A percentile compares a stretch with the other conserved stretches of the same genome.
Conservation (phyloP, 768 basidiomycete species). For the Calocybe indica region DNA sequence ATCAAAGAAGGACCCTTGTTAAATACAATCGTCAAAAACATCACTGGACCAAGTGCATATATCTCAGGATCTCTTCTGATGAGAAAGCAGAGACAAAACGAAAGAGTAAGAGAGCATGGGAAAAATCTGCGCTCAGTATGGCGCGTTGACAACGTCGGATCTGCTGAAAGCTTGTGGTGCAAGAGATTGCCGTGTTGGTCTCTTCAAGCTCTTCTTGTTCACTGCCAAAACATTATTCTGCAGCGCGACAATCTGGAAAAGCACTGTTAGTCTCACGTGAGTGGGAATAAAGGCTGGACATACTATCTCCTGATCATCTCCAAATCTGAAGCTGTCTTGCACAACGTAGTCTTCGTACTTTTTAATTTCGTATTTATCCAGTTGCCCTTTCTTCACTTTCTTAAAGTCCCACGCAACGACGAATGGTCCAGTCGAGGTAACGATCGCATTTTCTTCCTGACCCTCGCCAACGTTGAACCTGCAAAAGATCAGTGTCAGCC, state of each 20-base stretch:
- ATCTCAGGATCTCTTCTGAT: background rate
- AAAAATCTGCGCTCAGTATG: slow-evolving; percentile 33
- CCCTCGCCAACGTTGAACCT: slow-evolving; percentile 93
- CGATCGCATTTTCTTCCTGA: slow-evolving; percentile 89
- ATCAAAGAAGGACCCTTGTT: background rate
- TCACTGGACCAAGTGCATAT: slow-evolving; percentile 1
- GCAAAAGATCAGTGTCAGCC: slow-evolving; percentile 3
- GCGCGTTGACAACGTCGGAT: slow-evolving; percentile 66
- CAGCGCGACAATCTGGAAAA: slow-evolving; percentile 83
- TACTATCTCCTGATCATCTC: slow-evolving; percentile 94
- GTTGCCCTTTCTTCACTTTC: slow-evolving; percentile 88
- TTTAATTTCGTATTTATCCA: slow-evolving; percentile 95
- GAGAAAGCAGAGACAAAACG: slow-evolving; percentile 1
- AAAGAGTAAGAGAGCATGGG: slow-evolving; percentile 2
- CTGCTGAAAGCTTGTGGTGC: slow-evolving; percentile 39
- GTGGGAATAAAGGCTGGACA: slow-evolving; percentile 2
- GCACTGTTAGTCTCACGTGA: slow-evolving; percentile 1
- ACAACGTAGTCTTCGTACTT: slow-evolving; percentile 92
- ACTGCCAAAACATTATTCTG: slow-evolving; percentile 90
- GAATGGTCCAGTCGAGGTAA: slow-evolving; percentile 88
- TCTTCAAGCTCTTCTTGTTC: slow-evolving; percentile 89
- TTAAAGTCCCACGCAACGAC: slow-evolving; percentile 97
- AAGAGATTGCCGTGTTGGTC: slow-evolving; percentile 73
- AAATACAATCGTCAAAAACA: background rate
- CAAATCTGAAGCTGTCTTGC: slow-evolving; percentile 97